These are phyloP conservation scores for Dendrobium chrysotoxum DNA, from an alignment of 106 monocot genomes.

Conservation along the genomic window DNA sequence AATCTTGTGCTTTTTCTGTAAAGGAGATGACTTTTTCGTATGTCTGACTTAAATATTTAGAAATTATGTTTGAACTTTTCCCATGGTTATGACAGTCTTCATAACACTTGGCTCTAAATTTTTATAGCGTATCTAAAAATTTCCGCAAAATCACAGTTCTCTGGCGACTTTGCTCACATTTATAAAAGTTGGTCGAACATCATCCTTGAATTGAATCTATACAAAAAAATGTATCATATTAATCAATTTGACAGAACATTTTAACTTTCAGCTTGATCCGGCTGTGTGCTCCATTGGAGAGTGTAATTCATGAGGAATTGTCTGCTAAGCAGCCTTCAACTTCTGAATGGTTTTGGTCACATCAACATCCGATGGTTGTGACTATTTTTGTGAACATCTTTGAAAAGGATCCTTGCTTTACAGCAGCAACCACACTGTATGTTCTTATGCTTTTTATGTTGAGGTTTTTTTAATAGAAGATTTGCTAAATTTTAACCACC, in stretches of 20 bases:
- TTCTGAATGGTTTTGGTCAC: conserved; percentile 84
- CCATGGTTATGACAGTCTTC: not conserved
- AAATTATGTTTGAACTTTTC: not conserved
- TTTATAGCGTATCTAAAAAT: not conserved
- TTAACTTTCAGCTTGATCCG: conserved; percentile 57
- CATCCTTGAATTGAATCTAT: not conserved
- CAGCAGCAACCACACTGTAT: conserved; percentile 54
- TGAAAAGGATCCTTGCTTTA: conserved; percentile 59
- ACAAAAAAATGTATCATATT: conserved; percentile 1
- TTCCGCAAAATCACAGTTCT: not conserved
- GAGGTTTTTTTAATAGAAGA: not conserved
- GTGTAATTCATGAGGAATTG: conserved; percentile 56
- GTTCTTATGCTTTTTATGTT: conserved; percentile 4
- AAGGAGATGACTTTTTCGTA: not conserved
- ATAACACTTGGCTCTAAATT: not conserved
- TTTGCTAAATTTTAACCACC: not conserved
- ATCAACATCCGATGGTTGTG: conserved; percentile 69
- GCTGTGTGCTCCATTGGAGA: conserved; percentile 58
- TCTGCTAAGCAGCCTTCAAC: conserved; percentile 56
- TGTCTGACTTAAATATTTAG: not conserved
- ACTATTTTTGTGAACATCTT: conserved; percentile 71
- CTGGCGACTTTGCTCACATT: not conserved
- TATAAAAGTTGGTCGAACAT: not conserved
- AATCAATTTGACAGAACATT: not conserved
- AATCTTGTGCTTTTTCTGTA: not conserved